Evolutionary conservation across 352 stramenopile species (phyloP).

Genomic region (Globisporangium mamillatum): DNA sequence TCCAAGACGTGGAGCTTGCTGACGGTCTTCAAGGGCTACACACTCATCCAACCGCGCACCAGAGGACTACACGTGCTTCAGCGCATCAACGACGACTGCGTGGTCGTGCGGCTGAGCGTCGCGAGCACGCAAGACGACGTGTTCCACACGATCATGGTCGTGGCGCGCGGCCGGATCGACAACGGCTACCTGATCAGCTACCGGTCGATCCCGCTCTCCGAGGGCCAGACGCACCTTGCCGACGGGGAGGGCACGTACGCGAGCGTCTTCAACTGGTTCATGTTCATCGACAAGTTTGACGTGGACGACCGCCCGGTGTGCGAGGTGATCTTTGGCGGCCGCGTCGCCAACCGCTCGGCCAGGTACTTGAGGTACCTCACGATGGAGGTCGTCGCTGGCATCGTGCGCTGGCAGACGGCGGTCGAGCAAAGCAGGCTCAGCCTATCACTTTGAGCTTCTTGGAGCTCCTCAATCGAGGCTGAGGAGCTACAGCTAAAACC

Average conservation of each 20-base stretch:
- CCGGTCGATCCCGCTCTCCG: background rate
- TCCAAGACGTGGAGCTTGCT: background rate
- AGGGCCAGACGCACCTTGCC: background rate
- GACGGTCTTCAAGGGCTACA: background rate
- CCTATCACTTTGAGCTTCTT: background rate
- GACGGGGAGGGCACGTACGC: background rate
- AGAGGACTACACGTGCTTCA: background rate
- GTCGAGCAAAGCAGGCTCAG: background rate
- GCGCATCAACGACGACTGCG: background rate
- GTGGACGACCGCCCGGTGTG: background rate
- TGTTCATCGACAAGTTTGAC: background rate
- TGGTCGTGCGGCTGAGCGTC: background rate
- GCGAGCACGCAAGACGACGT: background rate
- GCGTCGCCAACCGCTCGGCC: background rate
- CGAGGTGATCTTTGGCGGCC: background rate
- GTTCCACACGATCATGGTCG: background rate
- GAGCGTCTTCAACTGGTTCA: slow-evolving; percentile 1
- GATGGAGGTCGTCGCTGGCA: background rate
- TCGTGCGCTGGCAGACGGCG: background rate
- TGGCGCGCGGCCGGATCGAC: background rate
- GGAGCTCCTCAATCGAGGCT: background rate
- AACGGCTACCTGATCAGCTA: background rate
- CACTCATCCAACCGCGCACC: background rate
- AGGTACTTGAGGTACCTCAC: background rate
- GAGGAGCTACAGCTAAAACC: no score